Evolutionary conservation across 2,329 filamentous ascomycete genomes (phyloP).

Genomic region (Triangularia verruculosa): DNA sequence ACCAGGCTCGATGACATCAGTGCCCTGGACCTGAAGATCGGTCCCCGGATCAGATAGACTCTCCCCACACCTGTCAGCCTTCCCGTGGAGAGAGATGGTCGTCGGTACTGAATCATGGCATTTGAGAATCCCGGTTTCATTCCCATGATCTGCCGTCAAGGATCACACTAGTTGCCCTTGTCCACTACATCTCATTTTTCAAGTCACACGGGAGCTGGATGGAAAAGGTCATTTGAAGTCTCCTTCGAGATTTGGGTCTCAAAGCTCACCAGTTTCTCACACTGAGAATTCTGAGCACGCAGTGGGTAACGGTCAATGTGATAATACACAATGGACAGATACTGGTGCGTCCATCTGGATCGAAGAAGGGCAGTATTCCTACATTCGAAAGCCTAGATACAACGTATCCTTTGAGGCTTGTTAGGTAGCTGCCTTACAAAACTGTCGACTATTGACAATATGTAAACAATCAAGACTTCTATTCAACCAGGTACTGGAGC

Average conservation of each 20-base stretch:
- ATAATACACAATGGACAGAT: too few relatives aligned
- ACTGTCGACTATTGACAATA: too few relatives aligned
- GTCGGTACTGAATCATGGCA: neutral
- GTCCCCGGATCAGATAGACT: neutral
- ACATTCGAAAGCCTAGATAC: too few relatives aligned
- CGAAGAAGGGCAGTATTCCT: too few relatives aligned
- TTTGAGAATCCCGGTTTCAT: neutral
- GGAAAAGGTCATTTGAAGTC: neutral
- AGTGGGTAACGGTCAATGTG: too few relatives aligned
- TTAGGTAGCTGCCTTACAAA: too few relatives aligned
- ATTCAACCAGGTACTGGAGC: too few relatives aligned
- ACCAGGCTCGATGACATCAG: neutral
- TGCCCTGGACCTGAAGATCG: neutral
- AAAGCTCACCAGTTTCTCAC: too few relatives aligned
- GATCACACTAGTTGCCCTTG: neutral
- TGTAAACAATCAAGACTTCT: too few relatives aligned
- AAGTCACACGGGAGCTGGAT: neutral
- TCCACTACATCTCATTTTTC: neutral
- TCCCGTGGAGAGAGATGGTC: neutral
- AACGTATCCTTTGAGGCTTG: too few relatives aligned
- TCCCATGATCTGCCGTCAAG: neutral
- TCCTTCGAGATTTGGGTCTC: neutral
- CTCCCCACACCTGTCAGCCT: neutral
- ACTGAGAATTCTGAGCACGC: too few relatives aligned
- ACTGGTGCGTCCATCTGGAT: too few relatives aligned